Percentiles rank a stretch among this genome's conserved stretches.
Evolutionary conservation across 257 asterid genomes (phyloP).

Genomic region (Ophiorrhiza pumila): DNA sequence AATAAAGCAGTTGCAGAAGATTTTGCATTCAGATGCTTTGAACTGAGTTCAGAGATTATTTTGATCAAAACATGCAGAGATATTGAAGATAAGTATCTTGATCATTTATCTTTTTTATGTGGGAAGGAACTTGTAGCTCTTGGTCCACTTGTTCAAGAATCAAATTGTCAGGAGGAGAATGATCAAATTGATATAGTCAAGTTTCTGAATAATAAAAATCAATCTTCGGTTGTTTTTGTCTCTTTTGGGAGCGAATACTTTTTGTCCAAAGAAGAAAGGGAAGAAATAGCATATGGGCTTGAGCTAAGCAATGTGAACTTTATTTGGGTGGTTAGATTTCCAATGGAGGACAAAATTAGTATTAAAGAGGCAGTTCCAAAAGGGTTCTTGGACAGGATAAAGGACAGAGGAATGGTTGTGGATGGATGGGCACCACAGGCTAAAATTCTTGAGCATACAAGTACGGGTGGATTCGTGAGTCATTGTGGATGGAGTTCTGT

Average conservation of each 20-base stretch:
- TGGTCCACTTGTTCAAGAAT: slow-evolving; percentile 20
- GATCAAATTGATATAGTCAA: neutral
- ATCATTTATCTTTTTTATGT: slow-evolving; percentile 1
- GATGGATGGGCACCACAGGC: slow-evolving; percentile 25
- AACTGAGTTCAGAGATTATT: slow-evolving; percentile 6
- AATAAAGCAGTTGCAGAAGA: neutral
- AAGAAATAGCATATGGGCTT: slow-evolving; percentile 17
- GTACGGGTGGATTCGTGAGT: slow-evolving; percentile 16
- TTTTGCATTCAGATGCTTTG: neutral
- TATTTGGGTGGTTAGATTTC: slow-evolving; percentile 16
- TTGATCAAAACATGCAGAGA: slow-evolving; percentile 11
- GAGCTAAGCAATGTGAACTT: slow-evolving; percentile 14
- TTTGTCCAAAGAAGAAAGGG: slow-evolving; percentile 11
- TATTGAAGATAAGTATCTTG: slow-evolving; percentile 17
- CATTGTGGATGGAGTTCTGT: slow-evolving; percentile 25
- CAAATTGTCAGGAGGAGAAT: neutral
- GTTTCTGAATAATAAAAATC: slow-evolving; percentile 1
- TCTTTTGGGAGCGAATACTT: slow-evolving; percentile 18
- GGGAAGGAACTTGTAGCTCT: slow-evolving; percentile 11
- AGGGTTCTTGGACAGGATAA: slow-evolving; percentile 18
- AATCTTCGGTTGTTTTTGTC: slow-evolving; percentile 7
- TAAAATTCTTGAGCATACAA: slow-evolving; percentile 13
- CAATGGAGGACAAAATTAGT: neutral
- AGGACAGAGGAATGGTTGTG: slow-evolving; percentile 13
- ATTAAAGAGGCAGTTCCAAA: slow-evolving; percentile 12